phyloP scores from a whole-genome alignment of 768 basidiomycete species.

The Leccinum sublutescens region DNA sequence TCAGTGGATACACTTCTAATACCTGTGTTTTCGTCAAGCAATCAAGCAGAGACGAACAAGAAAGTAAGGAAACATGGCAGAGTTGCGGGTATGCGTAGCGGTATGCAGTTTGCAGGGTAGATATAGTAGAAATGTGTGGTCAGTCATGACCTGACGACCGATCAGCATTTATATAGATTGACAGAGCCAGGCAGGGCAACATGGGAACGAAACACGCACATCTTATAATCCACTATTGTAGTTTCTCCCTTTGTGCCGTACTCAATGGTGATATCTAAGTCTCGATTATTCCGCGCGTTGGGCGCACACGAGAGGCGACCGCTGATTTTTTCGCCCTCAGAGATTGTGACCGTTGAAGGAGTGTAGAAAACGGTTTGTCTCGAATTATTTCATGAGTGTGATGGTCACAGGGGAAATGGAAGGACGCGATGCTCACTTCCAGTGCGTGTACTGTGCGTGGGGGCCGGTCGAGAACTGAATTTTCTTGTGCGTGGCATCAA shows the following conservation, averaged over 20 bases:
- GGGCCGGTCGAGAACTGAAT: constrained; percentile 97
- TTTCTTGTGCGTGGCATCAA: constrained; percentile 94
- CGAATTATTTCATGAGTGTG: constrained; percentile 5
- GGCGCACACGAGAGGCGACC: constrained; percentile 80
- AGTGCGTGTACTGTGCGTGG: constrained; percentile 94
- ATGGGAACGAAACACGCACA: constrained; percentile 58
- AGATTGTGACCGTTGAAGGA: constrained; percentile 67
- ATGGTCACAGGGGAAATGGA: background rate
- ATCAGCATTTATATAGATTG: constrained; percentile 47
- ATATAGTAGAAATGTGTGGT: constrained; percentile 7
- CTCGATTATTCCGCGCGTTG: constrained; percentile 90
- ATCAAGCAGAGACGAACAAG: background rate
- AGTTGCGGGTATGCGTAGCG: constrained; percentile 6
- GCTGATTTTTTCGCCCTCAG: constrained; percentile 66
- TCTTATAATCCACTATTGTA: constrained; percentile 67
- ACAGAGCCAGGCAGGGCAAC: constrained; percentile 8
- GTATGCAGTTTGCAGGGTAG: constrained; percentile 12
- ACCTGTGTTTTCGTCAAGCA: constrained; percentile 25
- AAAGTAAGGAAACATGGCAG: background rate
- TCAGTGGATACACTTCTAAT: constrained; percentile 21
- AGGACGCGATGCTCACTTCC: constrained; percentile 67
- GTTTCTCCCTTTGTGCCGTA: constrained; percentile 50
- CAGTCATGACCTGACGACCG: constrained; percentile 72
- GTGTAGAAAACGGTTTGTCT: constrained; percentile 99
- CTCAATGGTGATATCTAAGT: constrained; percentile 84